Evolutionary conservation across 2,329 filamentous ascomycete genomes (phyloP), one percentile per base, ranked within the genome.

Genomic region (Hypoxylon sp.): DNA sequence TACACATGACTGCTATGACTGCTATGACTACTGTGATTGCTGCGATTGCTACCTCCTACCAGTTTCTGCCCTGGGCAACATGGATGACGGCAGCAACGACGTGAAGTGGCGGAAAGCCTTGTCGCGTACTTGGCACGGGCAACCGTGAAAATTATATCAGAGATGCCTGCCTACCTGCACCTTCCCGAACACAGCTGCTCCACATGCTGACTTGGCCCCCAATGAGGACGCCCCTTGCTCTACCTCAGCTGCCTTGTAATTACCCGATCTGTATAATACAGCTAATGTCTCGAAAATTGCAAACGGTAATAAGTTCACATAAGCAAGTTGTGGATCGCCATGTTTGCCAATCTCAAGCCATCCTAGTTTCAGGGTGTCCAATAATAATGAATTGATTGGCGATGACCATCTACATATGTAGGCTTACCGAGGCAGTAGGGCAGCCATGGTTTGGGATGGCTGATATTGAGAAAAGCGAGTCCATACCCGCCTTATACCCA

Each of bases 131-230:
- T 52, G 28, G 11, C 36, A 21, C 53, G 46, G 25, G 36, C 41
- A 49, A 48, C 60, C 41, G 25, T 50, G 21, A 45, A 41, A 52
- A 43, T 28, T 25, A 38, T 46, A 65, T 43, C 56, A 48, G 34
- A 28, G 10, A 14, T 55, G 23, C 62, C 28, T 65, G 41, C 45
- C 17, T 53, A 48, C 32, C 59, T 70, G 68, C 68, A 63, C 34
- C 45, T 68, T 59, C 62, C 65, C 65, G 68, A 28, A 60, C 50
- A 58, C 56, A 34, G 13, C 30, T 48, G 30, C 59, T 66, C 59
- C 67, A 64, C 67, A 60, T 50, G 56, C 51, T 67, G 41, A n/a
- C 19, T 21, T 21, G 48, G 23, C 63, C 50, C 55, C 67, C 60
- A 63, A 67, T 61, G 21, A 48, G 25, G 25, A 60, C 5, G 23